Conservation (phyloP, 768 basidiomycete genomes). For the Boletus pseudo-olivaceus region DNA sequence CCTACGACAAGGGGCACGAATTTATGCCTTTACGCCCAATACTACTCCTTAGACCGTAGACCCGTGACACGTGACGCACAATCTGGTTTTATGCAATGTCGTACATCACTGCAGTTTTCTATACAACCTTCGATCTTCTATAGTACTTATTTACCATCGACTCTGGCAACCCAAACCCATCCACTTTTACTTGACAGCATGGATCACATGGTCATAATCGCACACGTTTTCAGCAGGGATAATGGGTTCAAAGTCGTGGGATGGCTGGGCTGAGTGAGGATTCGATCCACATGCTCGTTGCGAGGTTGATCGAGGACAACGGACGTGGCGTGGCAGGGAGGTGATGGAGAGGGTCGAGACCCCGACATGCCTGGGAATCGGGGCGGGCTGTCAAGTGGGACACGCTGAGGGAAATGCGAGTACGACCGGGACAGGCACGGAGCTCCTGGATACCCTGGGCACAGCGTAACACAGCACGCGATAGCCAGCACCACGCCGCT, state of each 20-base stretch:
- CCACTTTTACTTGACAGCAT: conserved; percentile 13
- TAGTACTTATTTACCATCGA: conserved; percentile 23
- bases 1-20: conserved; percentile 53
- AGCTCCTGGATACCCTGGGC: background rate
- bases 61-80: background rate
- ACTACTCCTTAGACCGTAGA: conserved; percentile 32
- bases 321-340: background rate
- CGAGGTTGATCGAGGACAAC: background rate
- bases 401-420: background rate
- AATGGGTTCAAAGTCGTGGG: background rate
- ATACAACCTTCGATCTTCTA: conserved; percentile 29
- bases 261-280: background rate
- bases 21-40: conserved; percentile 48
- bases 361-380: conserved; percentile 19
- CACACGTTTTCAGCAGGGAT: conserved; percentile 12
- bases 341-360: background rate
- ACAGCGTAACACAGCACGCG: conserved; percentile 12
- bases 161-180: conserved; percentile 7
- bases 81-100: conserved; percentile 7
- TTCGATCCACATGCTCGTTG: background rate
- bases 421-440: background rate
- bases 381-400: conserved; percentile 3
- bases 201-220: conserved; percentile 17
- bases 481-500: conserved; percentile 10
- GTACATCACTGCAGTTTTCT: conserved; percentile 16